phyloP scores from a whole-genome alignment of 495 filamentous ascomycete species.

The Penicillium chermesinum region DNA sequence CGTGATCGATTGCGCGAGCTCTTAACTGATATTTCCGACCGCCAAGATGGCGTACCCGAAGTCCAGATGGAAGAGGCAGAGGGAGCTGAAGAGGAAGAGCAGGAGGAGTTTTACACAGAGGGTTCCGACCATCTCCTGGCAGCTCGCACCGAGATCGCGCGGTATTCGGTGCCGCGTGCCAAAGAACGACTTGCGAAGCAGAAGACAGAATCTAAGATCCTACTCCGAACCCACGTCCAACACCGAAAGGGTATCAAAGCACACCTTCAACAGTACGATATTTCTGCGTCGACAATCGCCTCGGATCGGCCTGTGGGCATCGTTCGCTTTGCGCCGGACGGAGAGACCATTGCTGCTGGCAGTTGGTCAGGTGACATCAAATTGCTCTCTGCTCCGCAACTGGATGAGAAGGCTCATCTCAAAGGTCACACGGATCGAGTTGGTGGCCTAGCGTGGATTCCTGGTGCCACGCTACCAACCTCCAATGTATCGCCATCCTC shows the following conservation, averaged over 20 bases:
- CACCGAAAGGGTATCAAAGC: conserved; percentile 88
- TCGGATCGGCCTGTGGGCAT: conserved; percentile 88
- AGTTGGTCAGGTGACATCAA: conserved; percentile 89
- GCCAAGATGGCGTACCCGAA: conserved; percentile 57
- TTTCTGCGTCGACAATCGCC: conserved; percentile 88
- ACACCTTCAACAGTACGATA: conserved; percentile 71
- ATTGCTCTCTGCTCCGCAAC: conserved; percentile 73
- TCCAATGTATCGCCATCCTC: conserved; percentile 63
- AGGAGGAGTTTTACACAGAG: conserved; percentile 94
- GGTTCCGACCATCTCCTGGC: conserved; percentile 69
- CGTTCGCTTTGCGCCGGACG: conserved; percentile 82
- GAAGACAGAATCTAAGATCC: conserved; percentile 72
- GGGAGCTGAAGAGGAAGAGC: conserved; percentile 61
- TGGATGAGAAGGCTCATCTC: conserved; percentile 67
- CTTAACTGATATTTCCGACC: conserved; percentile 66
- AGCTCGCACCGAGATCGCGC: conserved; percentile 75
- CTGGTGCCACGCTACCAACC: conserved; percentile 68
- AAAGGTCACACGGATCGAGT: conserved; percentile 83
- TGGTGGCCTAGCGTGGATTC: conserved; percentile 87
- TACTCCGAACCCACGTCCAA: conserved; percentile 81
- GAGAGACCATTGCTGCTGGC: conserved; percentile 77
- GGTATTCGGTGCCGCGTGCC: conserved; percentile 78
- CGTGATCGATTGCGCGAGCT: conserved; percentile 83
- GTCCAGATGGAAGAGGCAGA: conserved; percentile 51
- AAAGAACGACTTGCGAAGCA: conserved; percentile 70